Base-by-base conservation (phyloP, 225 moss, liverwort and hornwort species). In the Physcomitrium patens region DNA sequence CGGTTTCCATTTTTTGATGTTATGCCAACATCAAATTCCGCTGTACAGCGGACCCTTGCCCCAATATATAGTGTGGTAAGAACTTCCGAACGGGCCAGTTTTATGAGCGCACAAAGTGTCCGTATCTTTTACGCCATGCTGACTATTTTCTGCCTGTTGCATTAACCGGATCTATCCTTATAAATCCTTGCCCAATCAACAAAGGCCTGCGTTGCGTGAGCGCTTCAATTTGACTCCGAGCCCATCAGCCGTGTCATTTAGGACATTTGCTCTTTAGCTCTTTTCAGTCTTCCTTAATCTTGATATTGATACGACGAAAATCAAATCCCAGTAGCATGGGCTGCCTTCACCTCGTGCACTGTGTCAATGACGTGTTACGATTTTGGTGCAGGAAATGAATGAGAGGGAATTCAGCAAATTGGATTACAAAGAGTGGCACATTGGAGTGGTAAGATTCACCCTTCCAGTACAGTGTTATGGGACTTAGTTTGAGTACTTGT, bases 351-450 rank as follows among this genome's bases (percentile, higher is more conserved):
- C 19, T 14, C 9, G 27, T 19, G n/a, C 8, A 14, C 18, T 13
- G 5, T 64, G 31, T 7, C 19, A 45, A 69, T 80, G 26, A 69
- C 24, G 42, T 26, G 3, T 47, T 57, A 54, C 28, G 45, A 9
- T 14, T 10, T 44, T 71, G 22, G 44, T 76, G 57, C 89, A 95
- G 92, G 95, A 95, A 81, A 91, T 95, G 85, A 91, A 92, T 75
- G 87, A 85, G 83, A 93, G 84, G 75, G 87, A 93, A 67, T 95
- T 95, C 83, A 88, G 81, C 79, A 89, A 78, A 79, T 78, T 94
- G 74, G 86, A 92, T 71, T 89, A 91, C 79, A 88, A 92, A 73
- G 94, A 94, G 79, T 94, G 94, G 94, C 94, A 94, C 83, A 92
- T 94, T 67, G 94, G 94, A 80, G 89, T 94, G 89, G 94, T 92